phyloP scores from a whole-genome alignment of 805 yeast species.

The Cyberlindnera galapagoensis region DNA sequence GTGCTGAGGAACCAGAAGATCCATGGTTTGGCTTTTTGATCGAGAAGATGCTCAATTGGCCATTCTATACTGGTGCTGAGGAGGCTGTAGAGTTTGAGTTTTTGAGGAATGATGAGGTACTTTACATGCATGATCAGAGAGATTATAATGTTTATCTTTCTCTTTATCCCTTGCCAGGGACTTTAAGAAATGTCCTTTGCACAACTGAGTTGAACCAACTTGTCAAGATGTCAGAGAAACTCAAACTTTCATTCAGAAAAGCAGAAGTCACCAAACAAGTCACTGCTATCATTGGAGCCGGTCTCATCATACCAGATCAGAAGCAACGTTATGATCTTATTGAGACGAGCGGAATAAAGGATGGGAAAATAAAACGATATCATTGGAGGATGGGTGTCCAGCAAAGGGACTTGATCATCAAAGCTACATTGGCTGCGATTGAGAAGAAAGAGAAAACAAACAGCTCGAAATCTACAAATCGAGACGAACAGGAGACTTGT shows the following conservation, averaged over 20 bases:
- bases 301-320: no score
- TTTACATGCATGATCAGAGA: not conserved
- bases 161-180: constrained; percentile 1
- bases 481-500: no score
- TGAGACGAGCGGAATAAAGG: no score
- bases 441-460: no score
- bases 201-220: not conserved
- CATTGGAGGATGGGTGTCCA: constrained; percentile 1
- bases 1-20: not conserved
- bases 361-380: constrained; percentile 1
- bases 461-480: no score
- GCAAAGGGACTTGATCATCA: constrained; percentile 1
- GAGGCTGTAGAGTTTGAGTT: not conserved
- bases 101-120: constrained; percentile 1
- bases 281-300: no score
- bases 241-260: not conserved
- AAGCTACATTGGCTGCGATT: no score
- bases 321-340: no score
- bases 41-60: constrained; percentile 2
- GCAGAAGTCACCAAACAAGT: constrained; percentile 1
- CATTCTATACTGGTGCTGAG: not conserved
- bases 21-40: constrained; percentile 3
- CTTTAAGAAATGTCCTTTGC: constrained; percentile 1
- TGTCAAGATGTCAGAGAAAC: not conserved
- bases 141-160: constrained; percentile 2